Evolutionary conservation across 2,329 filamentous ascomycete genomes (phyloP).

Genomic region (Hypoxylon sp.): DNA sequence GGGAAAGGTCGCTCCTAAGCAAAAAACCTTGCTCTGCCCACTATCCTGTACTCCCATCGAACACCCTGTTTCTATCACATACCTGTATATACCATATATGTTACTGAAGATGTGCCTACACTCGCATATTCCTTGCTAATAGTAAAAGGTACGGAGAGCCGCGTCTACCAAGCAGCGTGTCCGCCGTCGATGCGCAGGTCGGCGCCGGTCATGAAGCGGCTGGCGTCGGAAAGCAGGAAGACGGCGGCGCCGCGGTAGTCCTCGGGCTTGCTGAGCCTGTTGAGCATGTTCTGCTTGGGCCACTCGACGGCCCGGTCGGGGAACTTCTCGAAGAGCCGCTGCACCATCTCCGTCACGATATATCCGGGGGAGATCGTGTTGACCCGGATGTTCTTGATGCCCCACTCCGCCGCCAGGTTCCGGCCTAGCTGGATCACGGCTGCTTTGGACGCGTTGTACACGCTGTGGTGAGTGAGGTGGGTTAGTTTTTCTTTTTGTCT

Average conservation of each 20-base stretch:
- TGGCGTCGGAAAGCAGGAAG: slow-evolving; percentile 75
- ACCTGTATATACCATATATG: background rate
- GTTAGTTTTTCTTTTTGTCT: slow-evolving; percentile 13
- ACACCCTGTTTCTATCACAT: slow-evolving; percentile 17
- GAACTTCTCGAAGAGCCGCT: slow-evolving; percentile 79
- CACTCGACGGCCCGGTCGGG: slow-evolving; percentile 76
- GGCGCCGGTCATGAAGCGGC: slow-evolving; percentile 76
- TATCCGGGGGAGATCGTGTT: slow-evolving; percentile 86
- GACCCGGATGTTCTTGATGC: slow-evolving; percentile 77
- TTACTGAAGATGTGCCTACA: background rate
- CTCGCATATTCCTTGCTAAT: background rate
- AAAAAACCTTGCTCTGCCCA: slow-evolving; percentile 16
- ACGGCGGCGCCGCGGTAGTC: slow-evolving; percentile 79
- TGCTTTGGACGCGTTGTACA: slow-evolving; percentile 82
- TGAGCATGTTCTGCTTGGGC: slow-evolving; percentile 89
- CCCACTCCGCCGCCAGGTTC: slow-evolving; percentile 80
- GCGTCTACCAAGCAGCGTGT: slow-evolving; percentile 69
- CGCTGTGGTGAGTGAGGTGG: slow-evolving; percentile 61
- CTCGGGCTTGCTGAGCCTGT: slow-evolving; percentile 72
- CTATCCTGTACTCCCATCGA: slow-evolving; percentile 10
- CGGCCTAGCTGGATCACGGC: slow-evolving; percentile 77
- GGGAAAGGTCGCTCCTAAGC: slow-evolving; percentile 11
- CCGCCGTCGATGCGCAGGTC: slow-evolving; percentile 79
- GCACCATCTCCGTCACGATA: slow-evolving; percentile 86
- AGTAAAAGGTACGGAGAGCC: background rate